Evolutionary conservation across 768 basidiomycete genomes (phyloP), one percentile per base, ranked within the genome.

Genomic region (Mycena venus): DNA sequence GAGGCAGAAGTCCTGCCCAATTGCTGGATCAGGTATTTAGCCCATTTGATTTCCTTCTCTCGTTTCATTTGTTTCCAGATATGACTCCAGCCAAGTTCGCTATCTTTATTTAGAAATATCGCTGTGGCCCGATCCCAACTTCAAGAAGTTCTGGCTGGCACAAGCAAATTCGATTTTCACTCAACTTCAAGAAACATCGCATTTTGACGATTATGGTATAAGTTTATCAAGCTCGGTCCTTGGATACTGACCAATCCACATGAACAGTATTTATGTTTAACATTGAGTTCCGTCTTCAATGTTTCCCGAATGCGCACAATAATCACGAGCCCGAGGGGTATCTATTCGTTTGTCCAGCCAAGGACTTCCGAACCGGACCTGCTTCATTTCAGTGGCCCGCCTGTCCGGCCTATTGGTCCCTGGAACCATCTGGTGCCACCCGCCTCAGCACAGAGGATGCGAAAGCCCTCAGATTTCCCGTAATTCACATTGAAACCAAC

Each of bases 391-490:
- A n/a, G 27, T 7, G 11, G 23, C 68, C 60, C 12, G 59, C 51
- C 2, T 70, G 59, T 17, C 47, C 27, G 0, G 68, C 60, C 3
- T 70, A 70, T 53, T 70, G 68, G 68, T 61, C 68, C 17, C 34
- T 70, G 7, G 47, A 70, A 10, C 68, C 68, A 6, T 23, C n/a
- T 11, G 59, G 68, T 8, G n/a, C 19, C 5, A 42, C 55, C 23
- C 32, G 49, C 11, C 53, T 67, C 9, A 67, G 34, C 25, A 10
- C 2, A 11, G 38, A 40, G n/a, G 66, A 40, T 25, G 66, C 66
- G 29, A 15, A 38, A 10, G 21, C 6, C 9, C 36, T 27, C 21
- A 36, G 66, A 2, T 67, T 67, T 25, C 53, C 53, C 17, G 25
- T 9, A 4, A 40, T 67, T 42, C 8, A 32, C 7, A 27, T 55